Percentiles rank a stretch among this genome's conserved stretches.
Evolutionary conservation across 805 yeast genomes (phyloP).

Genomic region (Yarrowia porcina): DNA sequence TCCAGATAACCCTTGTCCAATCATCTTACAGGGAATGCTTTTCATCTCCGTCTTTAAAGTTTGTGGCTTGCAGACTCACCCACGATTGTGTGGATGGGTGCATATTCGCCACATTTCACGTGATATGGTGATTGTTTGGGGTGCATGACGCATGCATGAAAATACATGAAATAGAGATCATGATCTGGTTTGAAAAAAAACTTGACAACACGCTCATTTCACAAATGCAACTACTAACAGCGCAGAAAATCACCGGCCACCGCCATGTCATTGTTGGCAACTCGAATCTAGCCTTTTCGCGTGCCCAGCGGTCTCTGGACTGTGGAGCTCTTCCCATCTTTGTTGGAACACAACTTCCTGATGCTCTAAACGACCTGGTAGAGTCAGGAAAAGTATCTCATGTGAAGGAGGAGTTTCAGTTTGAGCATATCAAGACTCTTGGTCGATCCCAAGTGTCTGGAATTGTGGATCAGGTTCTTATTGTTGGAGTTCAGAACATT

Average conservation of each 20-base stretch:
- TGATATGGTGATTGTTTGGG: background rate
- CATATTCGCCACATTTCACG: constrained; percentile 25
- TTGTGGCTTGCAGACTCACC: constrained; percentile 37
- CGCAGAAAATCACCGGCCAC: background rate
- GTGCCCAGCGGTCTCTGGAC: constrained; percentile 49
- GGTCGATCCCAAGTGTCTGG: constrained; percentile 63
- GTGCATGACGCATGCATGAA: background rate
- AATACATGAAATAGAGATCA: too few species aligned
- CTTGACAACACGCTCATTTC: background rate
- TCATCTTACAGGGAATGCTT: background rate
- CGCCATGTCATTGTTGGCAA: constrained; percentile 50
- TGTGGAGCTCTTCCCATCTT: constrained; percentile 58
- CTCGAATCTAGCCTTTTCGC: constrained; percentile 45
- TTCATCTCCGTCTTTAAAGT: background rate
- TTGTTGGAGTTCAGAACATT: constrained; percentile 47
- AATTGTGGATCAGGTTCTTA: constrained; percentile 75
- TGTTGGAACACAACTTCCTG: constrained; percentile 35
- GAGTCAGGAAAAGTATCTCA: constrained; percentile 36
- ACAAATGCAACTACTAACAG: constrained; percentile 1
- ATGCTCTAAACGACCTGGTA: constrained; percentile 28
- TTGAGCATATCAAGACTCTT: constrained; percentile 47
- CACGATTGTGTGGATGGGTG: background rate
- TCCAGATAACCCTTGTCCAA: background rate
- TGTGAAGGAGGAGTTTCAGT: constrained; percentile 40
- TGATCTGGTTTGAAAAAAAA: background rate